A percentile compares a stretch with the other conserved stretches of the same genome.
phyloP scores from a whole-genome alignment of 768 basidiomycete genomes.

The Mycena haematopus region DNA sequence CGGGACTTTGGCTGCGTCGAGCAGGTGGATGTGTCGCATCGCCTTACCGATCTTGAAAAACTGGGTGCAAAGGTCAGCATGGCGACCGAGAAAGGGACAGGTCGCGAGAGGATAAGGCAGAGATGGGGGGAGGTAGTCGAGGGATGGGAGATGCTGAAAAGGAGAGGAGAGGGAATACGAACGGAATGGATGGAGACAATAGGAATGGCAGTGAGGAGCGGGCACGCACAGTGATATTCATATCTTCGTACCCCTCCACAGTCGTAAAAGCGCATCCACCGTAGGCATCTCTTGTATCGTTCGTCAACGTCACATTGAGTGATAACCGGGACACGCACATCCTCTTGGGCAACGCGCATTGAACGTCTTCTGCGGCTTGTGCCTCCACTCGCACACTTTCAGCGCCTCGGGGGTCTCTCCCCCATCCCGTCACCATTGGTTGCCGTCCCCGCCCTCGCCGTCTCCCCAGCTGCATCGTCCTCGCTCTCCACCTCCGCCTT shows the following conservation, averaged over 20 bases:
- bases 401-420: conserved; percentile 59
- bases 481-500: conserved; percentile 58
- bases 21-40: conserved; percentile 82
- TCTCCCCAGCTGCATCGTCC: conserved; percentile 74
- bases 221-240: conserved; percentile 61
- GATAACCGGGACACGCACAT: conserved; percentile 48
- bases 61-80: conserved; percentile 40
- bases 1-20: conserved; percentile 62
- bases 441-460: conserved; percentile 55
- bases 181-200: neutral
- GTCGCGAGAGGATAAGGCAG: too few species aligned
- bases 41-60: conserved; percentile 87
- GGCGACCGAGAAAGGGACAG: too few species aligned
- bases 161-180: too few species aligned
- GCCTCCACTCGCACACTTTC: conserved; percentile 89
- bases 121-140: neutral
- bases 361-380: too few species aligned
- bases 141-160: too few species aligned
- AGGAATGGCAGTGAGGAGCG: too few species aligned
- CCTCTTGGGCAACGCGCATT: conserved; percentile 72
- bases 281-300: conserved; percentile 57
- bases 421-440: conserved; percentile 53
- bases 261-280: neutral
- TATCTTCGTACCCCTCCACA: conserved; percentile 69
- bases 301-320: neutral